Percentiles rank a stretch among this genome's conserved stretches.
phyloP scores from a whole-genome alignment of 805 yeast genomes.

The Cyberlindnera japonica region DNA sequence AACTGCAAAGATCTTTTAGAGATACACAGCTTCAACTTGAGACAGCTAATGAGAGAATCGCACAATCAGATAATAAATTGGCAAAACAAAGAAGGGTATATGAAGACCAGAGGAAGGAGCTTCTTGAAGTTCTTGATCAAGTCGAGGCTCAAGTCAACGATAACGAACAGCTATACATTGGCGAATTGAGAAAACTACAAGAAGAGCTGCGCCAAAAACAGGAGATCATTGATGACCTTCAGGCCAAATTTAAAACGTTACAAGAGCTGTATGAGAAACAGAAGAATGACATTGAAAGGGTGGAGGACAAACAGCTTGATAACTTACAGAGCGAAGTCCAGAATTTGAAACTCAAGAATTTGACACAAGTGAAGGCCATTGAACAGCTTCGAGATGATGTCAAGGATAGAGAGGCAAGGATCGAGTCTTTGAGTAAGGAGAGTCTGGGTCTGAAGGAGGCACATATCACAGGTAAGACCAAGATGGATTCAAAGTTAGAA shows the following conservation, averaged over 20 bases:
- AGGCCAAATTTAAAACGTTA: constrained; percentile 24
- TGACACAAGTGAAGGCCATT: constrained; percentile 28
- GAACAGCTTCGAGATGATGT: constrained; percentile 24
- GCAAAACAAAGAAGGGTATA: constrained; percentile 43
- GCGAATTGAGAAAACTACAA: constrained; percentile 40
- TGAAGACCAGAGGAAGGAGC: constrained; percentile 54
- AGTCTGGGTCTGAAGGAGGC: constrained; percentile 30
- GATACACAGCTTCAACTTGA: constrained; percentile 11
- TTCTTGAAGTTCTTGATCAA: constrained; percentile 54
- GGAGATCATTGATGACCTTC: constrained; percentile 23
- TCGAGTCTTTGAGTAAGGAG: constrained; percentile 17
- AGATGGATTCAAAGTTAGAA: constrained; percentile 9
- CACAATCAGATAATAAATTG: constrained; percentile 39
- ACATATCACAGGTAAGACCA: constrained; percentile 12
- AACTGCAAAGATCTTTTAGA: constrained; percentile 14
- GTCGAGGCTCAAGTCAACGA: constrained; percentile 54
- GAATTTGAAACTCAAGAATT: constrained; percentile 30
- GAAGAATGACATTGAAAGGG: constrained; percentile 17
- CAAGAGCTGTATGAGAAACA: constrained; percentile 16
- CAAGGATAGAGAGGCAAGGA: constrained; percentile 12
- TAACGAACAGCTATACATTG: constrained; percentile 45
- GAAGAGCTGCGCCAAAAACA: constrained; percentile 26
- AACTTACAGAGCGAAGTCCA: constrained; percentile 31
- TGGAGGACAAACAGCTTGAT: constrained; percentile 31
- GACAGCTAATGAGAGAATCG: constrained; percentile 18